Base-by-base conservation (phyloP, 2,329 filamentous ascomycete species). In the Pyrenophora teres region DNA sequence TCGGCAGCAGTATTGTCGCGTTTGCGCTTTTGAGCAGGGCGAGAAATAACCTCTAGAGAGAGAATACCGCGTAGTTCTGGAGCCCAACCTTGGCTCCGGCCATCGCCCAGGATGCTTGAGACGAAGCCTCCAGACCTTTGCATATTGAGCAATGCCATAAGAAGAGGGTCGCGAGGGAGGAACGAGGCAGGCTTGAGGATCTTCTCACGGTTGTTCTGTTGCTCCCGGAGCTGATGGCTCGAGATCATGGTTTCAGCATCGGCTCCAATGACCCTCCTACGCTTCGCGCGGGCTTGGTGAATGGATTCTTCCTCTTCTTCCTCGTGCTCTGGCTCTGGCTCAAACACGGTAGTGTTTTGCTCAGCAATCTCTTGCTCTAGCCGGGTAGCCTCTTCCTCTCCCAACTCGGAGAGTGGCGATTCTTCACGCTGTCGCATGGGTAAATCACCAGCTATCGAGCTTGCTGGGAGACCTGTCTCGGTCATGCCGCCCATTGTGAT, bases 41-140 rank as follows among this genome's bases (percentile, higher is more conserved):
- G 86, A 55, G 87, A 87, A 13, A 96, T 83, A 12, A 90, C 83
- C 59, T 95, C 90, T 36, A 97, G 80, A 1, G 92, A 96, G n/a
- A 97, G 79, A 65, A 99, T 85, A n/a, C 89, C 91, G 54, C 90
- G 87, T 16, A 99, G 82, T 75, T 99, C 94, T 0, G 93, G 93
- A 3, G 93, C 93, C 92, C 92, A 97, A 36, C 84, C 85, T 60
- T 84, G 82, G 62, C 87, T 87, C 57, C 89, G 86, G 32, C 87
- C 89, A 56, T 92, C 90, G 45, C 89, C 87, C 76, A 97, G 87
- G 57, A 96, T 87, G 64, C 85, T 92, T 3, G 88, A 89, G 15
- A 97, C 90, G 65, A 99, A 97, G 33, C 87, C 90, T 46, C 94
- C 93, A 46, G 84, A 91, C 76, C 89, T 92, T 73, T 97, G 94